These are phyloP conservation scores for Lithohypha guttulata DNA, from an alignment of 2,329 filamentous ascomycete genomes.

Conservation along the genomic window DNA sequence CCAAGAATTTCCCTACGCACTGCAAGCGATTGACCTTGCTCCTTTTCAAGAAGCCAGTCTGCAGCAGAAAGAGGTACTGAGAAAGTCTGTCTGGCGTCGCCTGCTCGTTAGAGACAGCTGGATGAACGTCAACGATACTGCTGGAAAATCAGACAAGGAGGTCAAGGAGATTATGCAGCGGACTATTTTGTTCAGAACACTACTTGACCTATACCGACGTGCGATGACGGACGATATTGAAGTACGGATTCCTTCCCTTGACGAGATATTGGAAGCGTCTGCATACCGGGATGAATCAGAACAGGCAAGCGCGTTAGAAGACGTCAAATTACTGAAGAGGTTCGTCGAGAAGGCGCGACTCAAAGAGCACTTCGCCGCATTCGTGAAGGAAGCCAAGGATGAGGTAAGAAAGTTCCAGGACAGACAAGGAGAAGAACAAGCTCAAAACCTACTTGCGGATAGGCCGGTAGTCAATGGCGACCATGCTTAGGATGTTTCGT, in stretches of 20 bases:
- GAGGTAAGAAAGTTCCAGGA: conserved; percentile 6
- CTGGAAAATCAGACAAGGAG: conserved; percentile 59
- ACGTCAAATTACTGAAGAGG: conserved; percentile 27
- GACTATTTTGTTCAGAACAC: conserved; percentile 1
- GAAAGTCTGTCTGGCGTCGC: conserved; percentile 73
- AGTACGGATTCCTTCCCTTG: conserved; percentile 2
- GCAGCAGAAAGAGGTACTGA: conserved; percentile 34
- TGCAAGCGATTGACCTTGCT: conserved; percentile 48
- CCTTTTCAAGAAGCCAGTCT: background rate
- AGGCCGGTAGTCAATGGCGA: background rate
- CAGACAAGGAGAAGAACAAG: background rate
- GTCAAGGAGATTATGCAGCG: conserved; percentile 47
- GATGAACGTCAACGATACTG: conserved; percentile 66
- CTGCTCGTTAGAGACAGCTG: conserved; percentile 78
- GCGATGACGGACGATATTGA: conserved; percentile 1
- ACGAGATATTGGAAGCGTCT: background rate
- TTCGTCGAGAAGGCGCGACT: conserved; percentile 24
- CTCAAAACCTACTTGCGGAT: background rate
- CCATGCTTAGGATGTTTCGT: conserved; percentile 3
- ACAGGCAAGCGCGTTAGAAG: conserved; percentile 18
- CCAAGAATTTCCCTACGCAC: conserved; percentile 63
- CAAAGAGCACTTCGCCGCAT: conserved; percentile 19
- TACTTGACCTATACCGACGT: conserved; percentile 1
- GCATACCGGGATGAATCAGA: conserved; percentile 1
- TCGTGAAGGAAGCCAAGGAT: conserved; percentile 16